Evolutionary conservation across 176 grass and related monocot genomes (phyloP).

Genomic region (Aegilops tauschii): DNA sequence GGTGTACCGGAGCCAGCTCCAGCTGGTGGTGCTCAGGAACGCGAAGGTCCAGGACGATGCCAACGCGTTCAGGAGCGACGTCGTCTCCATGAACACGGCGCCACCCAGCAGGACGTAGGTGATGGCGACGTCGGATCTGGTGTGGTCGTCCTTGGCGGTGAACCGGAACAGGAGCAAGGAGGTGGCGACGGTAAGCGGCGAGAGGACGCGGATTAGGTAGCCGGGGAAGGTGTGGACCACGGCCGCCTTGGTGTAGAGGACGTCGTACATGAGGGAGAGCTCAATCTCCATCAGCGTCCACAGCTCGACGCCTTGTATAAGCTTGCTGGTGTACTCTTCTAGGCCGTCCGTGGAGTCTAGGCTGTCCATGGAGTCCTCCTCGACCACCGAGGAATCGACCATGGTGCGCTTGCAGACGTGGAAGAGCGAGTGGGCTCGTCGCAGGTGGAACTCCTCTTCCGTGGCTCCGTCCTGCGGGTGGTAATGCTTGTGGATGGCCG

Average conservation of each 20-base stretch:
- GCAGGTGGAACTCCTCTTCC: background rate
- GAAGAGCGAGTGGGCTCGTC: background rate
- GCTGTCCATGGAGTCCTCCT: background rate
- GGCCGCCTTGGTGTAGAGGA: background rate
- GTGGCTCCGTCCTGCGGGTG: background rate
- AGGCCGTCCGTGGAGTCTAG: background rate
- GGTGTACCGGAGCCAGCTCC: background rate
- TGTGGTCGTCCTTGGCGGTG: fast-evolving
- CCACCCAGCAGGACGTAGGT: background rate
- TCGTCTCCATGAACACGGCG: background rate
- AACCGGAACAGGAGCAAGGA: background rate
- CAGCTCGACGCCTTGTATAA: background rate
- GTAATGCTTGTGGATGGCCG: background rate
- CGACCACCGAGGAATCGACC: background rate
- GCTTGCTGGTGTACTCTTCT: background rate
- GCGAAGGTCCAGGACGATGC: background rate
- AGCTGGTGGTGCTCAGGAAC: background rate
- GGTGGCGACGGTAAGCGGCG: background rate
- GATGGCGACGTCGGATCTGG: background rate
- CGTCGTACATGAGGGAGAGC: constrained; percentile 5
- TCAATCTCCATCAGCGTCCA: constrained; percentile 2
- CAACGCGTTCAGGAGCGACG: background rate
- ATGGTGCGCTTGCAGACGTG: background rate
- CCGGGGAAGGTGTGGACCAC: background rate
- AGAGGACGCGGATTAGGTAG: background rate